Evolutionary conservation across 352 stramenopile genomes (phyloP).

Genomic region (Phytopythium vexans): DNA sequence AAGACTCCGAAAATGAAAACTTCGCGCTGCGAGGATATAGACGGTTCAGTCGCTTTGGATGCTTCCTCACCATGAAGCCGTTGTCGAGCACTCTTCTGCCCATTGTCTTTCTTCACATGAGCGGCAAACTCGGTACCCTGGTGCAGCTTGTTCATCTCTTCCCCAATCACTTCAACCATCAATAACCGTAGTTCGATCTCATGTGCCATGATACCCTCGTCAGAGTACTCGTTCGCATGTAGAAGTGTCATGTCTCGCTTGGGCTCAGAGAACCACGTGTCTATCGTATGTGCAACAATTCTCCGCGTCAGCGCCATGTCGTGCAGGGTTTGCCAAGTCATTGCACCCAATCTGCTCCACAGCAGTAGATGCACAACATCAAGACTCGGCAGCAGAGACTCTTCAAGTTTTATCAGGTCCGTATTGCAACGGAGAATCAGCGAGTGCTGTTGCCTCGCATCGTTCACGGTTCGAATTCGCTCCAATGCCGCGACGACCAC

Average conservation of each 20-base stretch:
- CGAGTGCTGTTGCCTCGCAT: conserved; percentile 24
- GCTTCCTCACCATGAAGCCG: conserved; percentile 11
- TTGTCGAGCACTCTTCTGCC: too few species aligned
- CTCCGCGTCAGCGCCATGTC: conserved; percentile 25
- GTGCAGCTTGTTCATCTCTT: conserved; percentile 1
- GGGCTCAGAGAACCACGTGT: conserved; percentile 29
- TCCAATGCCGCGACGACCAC: conserved; percentile 62
- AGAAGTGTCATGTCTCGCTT: conserved; percentile 1
- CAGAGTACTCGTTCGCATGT: conserved; percentile 5
- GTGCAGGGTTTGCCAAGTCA: conserved; percentile 44
- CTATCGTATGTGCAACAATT: conserved; percentile 26
- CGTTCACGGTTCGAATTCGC: conserved; percentile 67
- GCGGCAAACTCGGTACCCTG: not conserved
- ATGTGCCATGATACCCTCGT: conserved; percentile 51
- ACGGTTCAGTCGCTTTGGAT: not conserved
- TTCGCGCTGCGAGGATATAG: not conserved
- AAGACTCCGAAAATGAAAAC: conserved; percentile 37
- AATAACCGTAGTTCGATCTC: conserved; percentile 53
- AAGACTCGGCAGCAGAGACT: not conserved
- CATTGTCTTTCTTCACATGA: too few species aligned
- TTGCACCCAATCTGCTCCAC: conserved; percentile 38
- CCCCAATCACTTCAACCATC: conserved; percentile 39
- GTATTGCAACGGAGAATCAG: not conserved
- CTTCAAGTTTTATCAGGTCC: not conserved
- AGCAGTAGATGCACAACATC: conserved; percentile 25